Evolutionary conservation across 768 basidiomycete genomes (phyloP).

Genomic region (Panaeolus papilionaceus): DNA sequence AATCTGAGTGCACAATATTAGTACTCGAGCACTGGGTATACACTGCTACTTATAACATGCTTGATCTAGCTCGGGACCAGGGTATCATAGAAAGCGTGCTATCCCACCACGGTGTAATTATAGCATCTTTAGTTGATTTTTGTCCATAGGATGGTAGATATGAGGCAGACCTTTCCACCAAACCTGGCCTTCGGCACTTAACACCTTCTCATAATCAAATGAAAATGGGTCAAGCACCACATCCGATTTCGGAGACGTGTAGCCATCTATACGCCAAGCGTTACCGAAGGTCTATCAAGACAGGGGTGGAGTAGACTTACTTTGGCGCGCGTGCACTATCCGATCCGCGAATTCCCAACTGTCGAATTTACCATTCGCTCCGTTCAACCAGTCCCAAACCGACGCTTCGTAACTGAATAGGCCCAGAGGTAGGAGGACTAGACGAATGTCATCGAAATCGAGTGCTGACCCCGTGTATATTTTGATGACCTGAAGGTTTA

Average conservation of each 20-base stretch:
- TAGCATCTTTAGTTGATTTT: neutral
- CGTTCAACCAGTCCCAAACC: constrained; percentile 1
- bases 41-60: too few species aligned
- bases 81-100: neutral
- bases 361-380: neutral
- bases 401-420: constrained; percentile 8
- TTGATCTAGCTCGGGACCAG: neutral
- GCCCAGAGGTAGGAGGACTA: neutral
- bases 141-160: neutral
- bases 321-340: neutral
- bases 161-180: neutral
- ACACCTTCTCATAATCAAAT: neutral
- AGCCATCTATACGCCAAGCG: neutral
- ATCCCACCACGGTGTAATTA: neutral
- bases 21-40: too few species aligned
- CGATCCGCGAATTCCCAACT: constrained; percentile 8
- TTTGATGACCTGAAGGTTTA: neutral
- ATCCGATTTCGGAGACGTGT: neutral
- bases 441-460: neutral
- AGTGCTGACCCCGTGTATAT: constrained; percentile 2
- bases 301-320: neutral
- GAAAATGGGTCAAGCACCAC: constrained; percentile 1
- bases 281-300: neutral
- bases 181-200: neutral
- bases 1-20: neutral